Conservation (phyloP, 2,329 filamentous ascomycete species). For the Orbilia quercus region DNA sequence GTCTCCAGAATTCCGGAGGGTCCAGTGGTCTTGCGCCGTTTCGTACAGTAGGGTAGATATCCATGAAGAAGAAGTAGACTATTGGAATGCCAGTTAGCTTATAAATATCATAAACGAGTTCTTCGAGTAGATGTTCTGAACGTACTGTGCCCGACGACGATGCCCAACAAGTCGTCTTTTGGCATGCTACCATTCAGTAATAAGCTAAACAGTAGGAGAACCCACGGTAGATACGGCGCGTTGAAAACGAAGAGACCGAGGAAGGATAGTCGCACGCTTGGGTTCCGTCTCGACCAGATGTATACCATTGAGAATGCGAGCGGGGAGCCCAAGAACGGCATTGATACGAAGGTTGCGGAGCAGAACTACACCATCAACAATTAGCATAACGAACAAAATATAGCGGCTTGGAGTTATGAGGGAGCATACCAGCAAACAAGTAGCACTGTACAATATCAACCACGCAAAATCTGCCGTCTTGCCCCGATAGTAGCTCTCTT, state of each 20-base stretch:
- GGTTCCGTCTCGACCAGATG: constrained; percentile 96
- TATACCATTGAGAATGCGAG: constrained; percentile 94
- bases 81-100: not conserved
- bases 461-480: constrained; percentile 95
- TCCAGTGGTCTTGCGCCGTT: constrained; percentile 86
- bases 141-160: constrained; percentile 84
- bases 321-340: constrained; percentile 93
- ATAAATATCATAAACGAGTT: not conserved
- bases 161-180: constrained; percentile 95
- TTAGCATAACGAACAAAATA: not conserved
- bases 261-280: constrained; percentile 88
- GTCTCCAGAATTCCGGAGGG: constrained; percentile 88
- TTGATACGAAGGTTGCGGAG: constrained; percentile 64
- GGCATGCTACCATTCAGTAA: constrained; percentile 89
- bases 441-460: constrained; percentile 86
- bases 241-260: constrained; percentile 89
- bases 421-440: constrained; percentile 73
- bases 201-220: constrained; percentile 90
- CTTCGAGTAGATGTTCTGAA: constrained; percentile 27
- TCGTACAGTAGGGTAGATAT: constrained; percentile 93
- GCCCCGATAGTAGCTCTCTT: constrained; percentile 85
- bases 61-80: constrained; percentile 97
- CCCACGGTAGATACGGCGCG: constrained; percentile 95
- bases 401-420: not conserved
- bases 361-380: constrained; percentile 23